Evolutionary conservation across 164 flowering plant species (phyloP), one percentile per base, ranked within the genome.

Genomic region (Tinospora cordifolia): DNA sequence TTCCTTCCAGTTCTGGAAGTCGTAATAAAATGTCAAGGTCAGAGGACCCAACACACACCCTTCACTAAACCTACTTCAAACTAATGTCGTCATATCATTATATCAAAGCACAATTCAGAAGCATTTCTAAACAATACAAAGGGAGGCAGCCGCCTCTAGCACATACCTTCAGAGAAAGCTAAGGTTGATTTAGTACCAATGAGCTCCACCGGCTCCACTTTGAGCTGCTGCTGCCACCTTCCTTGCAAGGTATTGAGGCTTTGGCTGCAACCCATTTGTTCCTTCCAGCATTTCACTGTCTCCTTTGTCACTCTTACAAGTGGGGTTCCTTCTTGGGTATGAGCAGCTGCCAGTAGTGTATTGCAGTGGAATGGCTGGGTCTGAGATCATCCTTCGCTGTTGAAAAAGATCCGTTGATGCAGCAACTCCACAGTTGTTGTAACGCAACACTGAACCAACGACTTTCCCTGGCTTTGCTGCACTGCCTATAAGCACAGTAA

Each of bases 381-480:
- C 87, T 46, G 87, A 82, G 24, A 74, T 77, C 77, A 78, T 75
- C 71, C 90, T 85, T 68, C 90, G 81, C 71, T 87, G 96, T 30
- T 30, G 36, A 40, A 87, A 91, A 68, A 78, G 76, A 49, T 71
- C 79, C 71, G 85, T 90, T 11, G 83, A 77, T 62, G 88, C 74
- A 22, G 88, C 85, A 24, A 79, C 80, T 67, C 87, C 88, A 65
- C 93, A 84, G 73, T 86, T 85, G 79, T 84, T 85, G 77, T 91
- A 88, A 44, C 88, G 90, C 72, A 88, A 40, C 17, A 86, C 88
- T 0, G 97, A 83, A 47, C 98, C 84, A 24, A 88, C 87, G 22
- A 86, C 93, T 74, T 91, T 93, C 21, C 98, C 98, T 7, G 98
- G 97, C 76, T 90, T 88, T 68, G 96, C 93, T 71, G 84, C 84